phyloP scores from a whole-genome alignment of 768 basidiomycete species.

The Pisolithus microcarpus region DNA sequence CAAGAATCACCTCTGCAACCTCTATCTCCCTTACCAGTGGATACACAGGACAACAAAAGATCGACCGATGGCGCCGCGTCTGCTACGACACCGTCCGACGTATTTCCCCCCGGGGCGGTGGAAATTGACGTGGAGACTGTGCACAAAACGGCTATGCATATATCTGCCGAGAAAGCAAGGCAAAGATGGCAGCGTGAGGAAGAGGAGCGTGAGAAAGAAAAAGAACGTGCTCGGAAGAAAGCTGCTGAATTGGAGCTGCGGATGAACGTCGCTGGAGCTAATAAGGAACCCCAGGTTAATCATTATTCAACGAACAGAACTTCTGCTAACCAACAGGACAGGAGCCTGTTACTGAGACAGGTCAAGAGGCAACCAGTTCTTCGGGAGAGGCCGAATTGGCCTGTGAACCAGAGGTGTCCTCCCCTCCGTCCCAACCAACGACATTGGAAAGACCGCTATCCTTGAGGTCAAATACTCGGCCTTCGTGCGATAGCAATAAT shows the following conservation, averaged over 20 bases:
- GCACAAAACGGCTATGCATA: slow-evolving; percentile 76
- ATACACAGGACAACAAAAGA: slow-evolving; percentile 15
- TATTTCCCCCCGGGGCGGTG: slow-evolving; percentile 15
- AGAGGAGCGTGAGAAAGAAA: slow-evolving; percentile 70
- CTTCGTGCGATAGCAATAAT: slow-evolving; percentile 11
- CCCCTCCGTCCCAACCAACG: slow-evolving; percentile 5
- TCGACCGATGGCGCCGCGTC: slow-evolving; percentile 39
- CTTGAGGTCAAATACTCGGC: slow-evolving; percentile 21
- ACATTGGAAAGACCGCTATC: slow-evolving; percentile 30
- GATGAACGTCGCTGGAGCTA: slow-evolving; percentile 35
- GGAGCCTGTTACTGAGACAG: slow-evolving; percentile 36
- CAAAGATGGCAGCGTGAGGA: slow-evolving; percentile 78
- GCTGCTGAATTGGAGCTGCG: slow-evolving; percentile 69
- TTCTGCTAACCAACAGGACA: slow-evolving; percentile 13
- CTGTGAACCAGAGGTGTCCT: slow-evolving; percentile 3
- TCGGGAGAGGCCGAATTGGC: slow-evolving; percentile 5
- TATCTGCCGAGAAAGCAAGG: slow-evolving; percentile 76
- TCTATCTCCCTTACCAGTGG: slow-evolving; percentile 19
- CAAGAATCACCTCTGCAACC: slow-evolving; percentile 38
- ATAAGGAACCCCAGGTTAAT: slow-evolving; percentile 15
- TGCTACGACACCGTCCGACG: slow-evolving; percentile 34
- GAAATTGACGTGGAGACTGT: slow-evolving; percentile 51
- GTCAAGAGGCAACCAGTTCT: slow-evolving; percentile 40
- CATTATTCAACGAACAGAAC: slow-evolving; percentile 6
- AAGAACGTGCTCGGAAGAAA: slow-evolving; percentile 74